Base-by-base conservation (phyloP, 345 rosid genomes). In the Combretum micranthum region DNA sequence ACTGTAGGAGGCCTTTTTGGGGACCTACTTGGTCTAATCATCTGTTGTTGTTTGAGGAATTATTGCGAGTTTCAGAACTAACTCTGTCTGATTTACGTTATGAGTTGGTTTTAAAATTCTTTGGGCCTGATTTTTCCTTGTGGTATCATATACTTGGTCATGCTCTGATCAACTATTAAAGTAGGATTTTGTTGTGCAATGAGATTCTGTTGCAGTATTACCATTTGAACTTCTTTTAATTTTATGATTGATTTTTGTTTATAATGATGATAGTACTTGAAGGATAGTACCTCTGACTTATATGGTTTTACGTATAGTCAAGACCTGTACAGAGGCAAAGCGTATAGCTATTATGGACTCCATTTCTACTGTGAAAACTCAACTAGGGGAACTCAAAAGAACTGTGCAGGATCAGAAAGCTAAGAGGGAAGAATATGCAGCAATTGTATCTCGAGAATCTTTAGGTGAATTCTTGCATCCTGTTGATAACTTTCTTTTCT, bases 291-390 rank as follows among this genome's bases (percentile, higher is more conserved):
- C 1, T 21, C 51, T 43, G 5, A 11, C 25, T 52, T 62, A 4
- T 47, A 49, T 42, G 20, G 26, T 59, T 47, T 58, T 15, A 62
- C 72, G 47, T 72, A 53, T 69, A 89, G 99, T 73, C 70, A 93
- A 89, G 75, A 87, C 92, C 0, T 84, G 81, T 60, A 76, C 69
- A 62, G 99, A 89, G 75, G 95, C 87, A 12, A 77, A 75, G 58
- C 86, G 81, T 65, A 75, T 89, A 84, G 82, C 76, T 4, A 62
- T 66, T 43, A 75, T 77, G 71, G 97, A 87, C 53, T 69, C 85
- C 26, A 73, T 93, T 56, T 77, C 84, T 65, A 84, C 80, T 37
- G 51, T 70, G 39, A 83, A 81, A 53, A 74, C 82, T 55, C 76
- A 84, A 64, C 59, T 79, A 37, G 83, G 79, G 66, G 77, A 75